Evolutionary conservation across 345 rosid species (phyloP).

Genomic region (Citrus trifoliata): DNA sequence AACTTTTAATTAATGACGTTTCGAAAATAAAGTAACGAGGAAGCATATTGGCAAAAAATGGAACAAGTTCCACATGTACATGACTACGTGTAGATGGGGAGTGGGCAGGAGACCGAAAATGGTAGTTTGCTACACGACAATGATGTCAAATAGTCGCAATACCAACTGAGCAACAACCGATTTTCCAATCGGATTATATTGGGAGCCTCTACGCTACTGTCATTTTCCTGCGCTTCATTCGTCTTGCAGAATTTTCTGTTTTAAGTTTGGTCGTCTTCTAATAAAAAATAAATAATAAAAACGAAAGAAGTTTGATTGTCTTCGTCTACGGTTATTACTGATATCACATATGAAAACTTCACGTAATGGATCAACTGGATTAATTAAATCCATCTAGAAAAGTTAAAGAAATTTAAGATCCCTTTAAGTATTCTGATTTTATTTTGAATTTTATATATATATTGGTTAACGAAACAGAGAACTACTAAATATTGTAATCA

Average conservation of each 20-base stretch:
- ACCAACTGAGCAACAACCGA: not conserved
- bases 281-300: too few relatives aligned
- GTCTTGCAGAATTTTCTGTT: not conserved
- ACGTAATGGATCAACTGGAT: not conserved
- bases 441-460: not conserved
- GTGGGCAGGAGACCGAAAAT: too few relatives aligned
- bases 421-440: too few relatives aligned
- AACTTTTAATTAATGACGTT: constrained; percentile 4
- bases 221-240: not conserved
- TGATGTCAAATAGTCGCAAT: not conserved
- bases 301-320: too few relatives aligned
- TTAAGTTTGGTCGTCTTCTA: not conserved
- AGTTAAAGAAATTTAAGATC: too few relatives aligned
- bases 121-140: too few relatives aligned
- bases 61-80: not conserved
- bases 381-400: too few relatives aligned
- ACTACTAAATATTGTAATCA: not conserved
- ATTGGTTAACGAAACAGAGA: not conserved
- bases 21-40: not conserved
- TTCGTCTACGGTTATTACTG: too few relatives aligned
- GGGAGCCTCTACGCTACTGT: not conserved
- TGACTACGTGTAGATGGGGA: too few relatives aligned
- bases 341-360: not conserved
- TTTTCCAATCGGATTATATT: not conserved
- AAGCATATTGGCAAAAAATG: not conserved